These are phyloP conservation scores for Cyanidiococcus yangmingshanensis DNA, from an alignment of 23 red algal genomes.

Conservation along the genomic window DNA sequence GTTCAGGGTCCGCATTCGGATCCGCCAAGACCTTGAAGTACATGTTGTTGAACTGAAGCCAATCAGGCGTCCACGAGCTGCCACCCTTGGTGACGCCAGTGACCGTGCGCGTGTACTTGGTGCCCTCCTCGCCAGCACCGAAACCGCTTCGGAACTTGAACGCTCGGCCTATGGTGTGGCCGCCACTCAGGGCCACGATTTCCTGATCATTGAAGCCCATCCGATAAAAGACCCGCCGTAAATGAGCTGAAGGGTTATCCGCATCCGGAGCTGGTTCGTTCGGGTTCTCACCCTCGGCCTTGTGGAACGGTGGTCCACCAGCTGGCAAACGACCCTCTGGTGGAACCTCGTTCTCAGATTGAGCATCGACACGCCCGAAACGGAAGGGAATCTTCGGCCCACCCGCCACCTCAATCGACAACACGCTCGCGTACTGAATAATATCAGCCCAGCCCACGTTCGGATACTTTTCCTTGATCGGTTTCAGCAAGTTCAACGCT, in stretches of 20 bases:
- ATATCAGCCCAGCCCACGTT: conserved; percentile 86
- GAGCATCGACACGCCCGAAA: conserved; percentile 68
- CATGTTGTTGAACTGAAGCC: conserved; percentile 72
- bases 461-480: conserved; percentile 86
- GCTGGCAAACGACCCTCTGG: conserved; percentile 67
- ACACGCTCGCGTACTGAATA: conserved; percentile 61
- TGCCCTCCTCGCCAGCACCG: conserved; percentile 41
- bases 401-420: conserved; percentile 55
- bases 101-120: conserved; percentile 7
- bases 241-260: conserved; percentile 52
- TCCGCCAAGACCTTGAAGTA: conserved; percentile 85
- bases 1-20: conserved; percentile 69
- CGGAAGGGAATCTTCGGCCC: conserved; percentile 84
- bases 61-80: conserved; percentile 60
- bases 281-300: conserved; percentile 17
- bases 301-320: conserved; percentile 16
- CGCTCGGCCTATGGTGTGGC: conserved; percentile 81
- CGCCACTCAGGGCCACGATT: conserved; percentile 74
- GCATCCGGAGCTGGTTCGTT: conserved; percentile 26
- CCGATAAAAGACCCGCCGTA: conserved; percentile 76
- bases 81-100: conserved; percentile 22
- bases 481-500: conserved; percentile 73
- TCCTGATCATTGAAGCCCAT: conserved; percentile 96
- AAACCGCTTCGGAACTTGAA: conserved; percentile 59
- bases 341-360: conserved; percentile 43